phyloP scores from a whole-genome alignment of 352 stramenopile genomes.

The Elongisporangium anandrum region DNA sequence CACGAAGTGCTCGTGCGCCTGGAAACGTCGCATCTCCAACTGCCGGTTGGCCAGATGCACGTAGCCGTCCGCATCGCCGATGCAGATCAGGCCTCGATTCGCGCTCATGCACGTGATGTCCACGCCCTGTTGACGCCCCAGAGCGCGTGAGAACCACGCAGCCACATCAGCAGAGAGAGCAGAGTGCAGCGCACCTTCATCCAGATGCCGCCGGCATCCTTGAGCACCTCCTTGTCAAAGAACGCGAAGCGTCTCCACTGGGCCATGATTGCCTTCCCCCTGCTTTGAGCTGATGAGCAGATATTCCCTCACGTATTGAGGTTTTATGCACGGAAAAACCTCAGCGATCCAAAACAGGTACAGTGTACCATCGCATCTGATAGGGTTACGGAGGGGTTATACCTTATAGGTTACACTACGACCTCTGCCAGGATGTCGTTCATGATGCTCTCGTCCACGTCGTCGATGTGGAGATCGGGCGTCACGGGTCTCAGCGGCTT shows the following conservation, averaged over 20 bases:
- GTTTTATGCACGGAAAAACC: conserved; percentile 3
- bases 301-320: conserved; percentile 2
- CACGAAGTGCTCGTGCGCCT: conserved; percentile 82
- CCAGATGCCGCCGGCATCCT: conserved; percentile 76
- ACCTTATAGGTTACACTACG: conserved; percentile 5
- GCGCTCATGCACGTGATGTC: conserved; percentile 85
- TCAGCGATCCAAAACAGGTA: not conserved
- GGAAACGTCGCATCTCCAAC: conserved; percentile 78
- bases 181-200: conserved; percentile 54
- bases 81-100: conserved; percentile 82
- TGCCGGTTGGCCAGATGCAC: conserved; percentile 83
- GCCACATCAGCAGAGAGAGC: conserved; percentile 1
- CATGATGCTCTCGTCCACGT: conserved; percentile 67
- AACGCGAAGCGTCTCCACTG: conserved; percentile 88
- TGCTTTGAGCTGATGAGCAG: not conserved
- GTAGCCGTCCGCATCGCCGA: conserved; percentile 78
- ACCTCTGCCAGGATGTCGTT: conserved; percentile 43
- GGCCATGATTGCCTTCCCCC: conserved; percentile 38
- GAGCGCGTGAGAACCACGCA: not conserved
- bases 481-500: conserved; percentile 7
- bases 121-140: conserved; percentile 44
- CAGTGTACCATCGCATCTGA: not conserved
- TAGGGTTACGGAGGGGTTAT: not conserved
- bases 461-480: conserved; percentile 40
- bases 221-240: conserved; percentile 87